Conservation (phyloP, 768 basidiomycete genomes). For the Termitomyces sp. region DNA sequence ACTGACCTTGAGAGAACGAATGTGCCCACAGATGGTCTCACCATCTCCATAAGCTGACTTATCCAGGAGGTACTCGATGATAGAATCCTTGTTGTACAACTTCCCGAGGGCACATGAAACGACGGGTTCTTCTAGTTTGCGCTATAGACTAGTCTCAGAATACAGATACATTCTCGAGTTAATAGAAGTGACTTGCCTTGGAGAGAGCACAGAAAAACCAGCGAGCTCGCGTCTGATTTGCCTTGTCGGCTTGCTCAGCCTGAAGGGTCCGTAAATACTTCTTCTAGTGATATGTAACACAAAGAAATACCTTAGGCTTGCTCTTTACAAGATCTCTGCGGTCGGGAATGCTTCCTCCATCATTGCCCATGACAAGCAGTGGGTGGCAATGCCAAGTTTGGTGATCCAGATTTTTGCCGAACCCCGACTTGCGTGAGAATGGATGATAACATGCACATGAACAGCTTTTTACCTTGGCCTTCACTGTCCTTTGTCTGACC, state of each 20-base stretch:
- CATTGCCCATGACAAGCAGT: slow-evolving; percentile 68
- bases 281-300: not conserved
- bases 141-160: slow-evolving; percentile 59
- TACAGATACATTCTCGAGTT: slow-evolving; percentile 28
- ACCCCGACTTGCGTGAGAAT: not conserved
- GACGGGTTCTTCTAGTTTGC: slow-evolving; percentile 82
- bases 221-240: slow-evolving; percentile 80
- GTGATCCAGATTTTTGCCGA: not conserved
- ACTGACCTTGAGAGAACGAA: slow-evolving; percentile 63
- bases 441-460: not conserved
- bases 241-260: slow-evolving; percentile 87
- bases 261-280: slow-evolving; percentile 20
- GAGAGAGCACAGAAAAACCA: slow-evolving; percentile 96
- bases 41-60: slow-evolving; percentile 86
- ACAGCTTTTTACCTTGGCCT: not conserved
- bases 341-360: slow-evolving; percentile 87
- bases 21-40: slow-evolving; percentile 75
- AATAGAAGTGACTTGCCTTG: slow-evolving; percentile 53
- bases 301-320: slow-evolving; percentile 58
- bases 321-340: slow-evolving; percentile 73
- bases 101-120: slow-evolving; percentile 89
- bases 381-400: not conserved
- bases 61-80: slow-evolving; percentile 71
- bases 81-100: slow-evolving; percentile 92
- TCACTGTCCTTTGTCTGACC: not conserved